A percentile compares a stretch with the other conserved stretches of the same genome.
phyloP scores from a whole-genome alignment of 2,329 filamentous ascomycete species.

The Rugonectria rugulosa region DNA sequence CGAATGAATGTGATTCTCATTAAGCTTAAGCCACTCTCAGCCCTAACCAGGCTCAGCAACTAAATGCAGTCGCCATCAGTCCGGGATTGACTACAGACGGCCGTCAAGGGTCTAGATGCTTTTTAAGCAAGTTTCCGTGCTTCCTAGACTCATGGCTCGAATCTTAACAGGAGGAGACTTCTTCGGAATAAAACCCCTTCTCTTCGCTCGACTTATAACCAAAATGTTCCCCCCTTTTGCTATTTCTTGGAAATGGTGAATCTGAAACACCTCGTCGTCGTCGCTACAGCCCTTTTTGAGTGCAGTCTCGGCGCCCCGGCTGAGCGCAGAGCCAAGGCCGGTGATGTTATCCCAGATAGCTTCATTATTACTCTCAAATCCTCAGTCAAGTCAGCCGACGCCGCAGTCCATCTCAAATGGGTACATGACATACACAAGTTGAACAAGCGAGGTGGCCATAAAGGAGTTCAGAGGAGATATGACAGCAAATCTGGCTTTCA shows the following conservation, averaged over 20 bases:
- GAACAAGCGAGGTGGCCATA: neutral
- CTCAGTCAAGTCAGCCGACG: neutral
- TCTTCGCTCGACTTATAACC: too few species aligned
- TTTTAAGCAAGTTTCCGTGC: too few species aligned
- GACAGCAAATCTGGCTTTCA: slow-evolving; percentile 6
- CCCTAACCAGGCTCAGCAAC: too few species aligned
- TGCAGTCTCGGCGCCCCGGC: neutral
- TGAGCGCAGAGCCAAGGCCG: neutral
- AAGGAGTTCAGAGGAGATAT: neutral
- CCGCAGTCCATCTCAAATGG: neutral
- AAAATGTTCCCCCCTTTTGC: too few species aligned
- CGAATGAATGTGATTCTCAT: too few species aligned
- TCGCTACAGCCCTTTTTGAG: neutral
- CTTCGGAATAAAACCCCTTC: too few species aligned
- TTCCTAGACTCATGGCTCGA: too few species aligned
- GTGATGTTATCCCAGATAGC: neutral
- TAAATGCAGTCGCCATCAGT: too few species aligned
- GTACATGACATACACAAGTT: slow-evolving; percentile 4
- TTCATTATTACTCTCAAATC: slow-evolving; percentile 4
- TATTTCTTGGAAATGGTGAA: neutral
- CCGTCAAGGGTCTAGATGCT: too few species aligned
- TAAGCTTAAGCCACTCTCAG: too few species aligned
- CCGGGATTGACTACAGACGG: too few species aligned
- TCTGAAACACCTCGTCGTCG: neutral
- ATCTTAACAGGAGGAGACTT: too few species aligned